phyloP scores from a whole-genome alignment of 768 basidiomycete species.

The Austroboletus eburneus region DNA sequence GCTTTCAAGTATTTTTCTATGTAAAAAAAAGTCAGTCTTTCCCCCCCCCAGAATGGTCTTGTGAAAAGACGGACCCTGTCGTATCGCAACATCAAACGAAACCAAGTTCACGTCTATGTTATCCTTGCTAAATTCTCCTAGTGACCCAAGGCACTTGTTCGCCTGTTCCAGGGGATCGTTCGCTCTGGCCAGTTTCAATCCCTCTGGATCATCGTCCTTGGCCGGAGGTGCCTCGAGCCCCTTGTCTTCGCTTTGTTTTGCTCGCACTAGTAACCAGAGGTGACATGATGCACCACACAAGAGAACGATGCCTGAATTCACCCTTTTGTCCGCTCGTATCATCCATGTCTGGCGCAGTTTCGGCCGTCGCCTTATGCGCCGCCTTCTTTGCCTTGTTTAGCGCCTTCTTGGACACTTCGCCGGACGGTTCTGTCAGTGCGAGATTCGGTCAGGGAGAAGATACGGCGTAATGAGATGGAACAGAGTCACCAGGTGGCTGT shows the following conservation, averaged over 20 bases:
- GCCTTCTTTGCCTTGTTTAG: conserved; percentile 86
- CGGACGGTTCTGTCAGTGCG: conserved; percentile 9
- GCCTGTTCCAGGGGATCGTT: conserved; percentile 73
- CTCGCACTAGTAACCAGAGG: conserved; percentile 22
- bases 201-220: conserved; percentile 85
- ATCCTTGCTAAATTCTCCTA: conserved; percentile 48
- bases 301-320: conserved; percentile 27
- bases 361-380: conserved; percentile 54
- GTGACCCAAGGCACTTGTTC: conserved; percentile 60
- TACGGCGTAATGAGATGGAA: conserved; percentile 18
- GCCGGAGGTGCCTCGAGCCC: conserved; percentile 52
- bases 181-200: conserved; percentile 59
- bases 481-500: conserved; percentile 34
- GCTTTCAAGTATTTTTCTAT: conserved; percentile 83
- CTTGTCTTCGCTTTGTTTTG: conserved; percentile 55
- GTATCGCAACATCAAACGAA: conserved; percentile 76
- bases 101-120: conserved; percentile 70
- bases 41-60: not conserved
- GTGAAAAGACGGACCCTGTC: conserved; percentile 64
- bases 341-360: conserved; percentile 37
- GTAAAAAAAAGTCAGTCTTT: too few species aligned
- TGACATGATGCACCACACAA: conserved; percentile 10
- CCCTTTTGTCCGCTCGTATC: conserved; percentile 55
- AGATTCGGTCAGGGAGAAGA: conserved; percentile 19
- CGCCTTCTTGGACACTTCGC: conserved; percentile 61